phyloP scores from a whole-genome alignment of 805 yeast genomes.

The Diddensiella caesifluorescens region DNA sequence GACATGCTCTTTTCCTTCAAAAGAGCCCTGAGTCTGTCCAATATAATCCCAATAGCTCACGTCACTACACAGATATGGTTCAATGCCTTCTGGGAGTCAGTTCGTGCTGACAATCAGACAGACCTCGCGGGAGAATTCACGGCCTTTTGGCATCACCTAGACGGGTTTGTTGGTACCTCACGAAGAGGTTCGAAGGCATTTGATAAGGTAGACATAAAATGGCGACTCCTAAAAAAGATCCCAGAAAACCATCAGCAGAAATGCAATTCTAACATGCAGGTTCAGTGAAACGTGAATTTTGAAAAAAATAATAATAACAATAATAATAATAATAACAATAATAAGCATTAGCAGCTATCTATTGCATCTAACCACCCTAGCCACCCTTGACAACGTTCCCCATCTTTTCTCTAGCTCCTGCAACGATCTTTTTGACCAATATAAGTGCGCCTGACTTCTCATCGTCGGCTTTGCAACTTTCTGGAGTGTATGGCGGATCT shows the following conservation, averaged over 20 bases:
- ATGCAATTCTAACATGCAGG: neutral
- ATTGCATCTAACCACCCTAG: too few relatives aligned
- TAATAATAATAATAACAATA: too few relatives aligned
- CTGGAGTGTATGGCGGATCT: constrained; percentile 40
- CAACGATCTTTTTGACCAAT: constrained; percentile 45
- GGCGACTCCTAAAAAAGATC: constrained; percentile 25
- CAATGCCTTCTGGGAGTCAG: constrained; percentile 41
- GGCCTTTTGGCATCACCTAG: constrained; percentile 48
- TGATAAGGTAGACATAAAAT: constrained; percentile 42
- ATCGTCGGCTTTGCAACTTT: constrained; percentile 28
- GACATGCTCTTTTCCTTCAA: constrained; percentile 21
- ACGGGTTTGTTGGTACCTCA: constrained; percentile 62
- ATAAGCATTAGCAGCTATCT: too few relatives aligned
- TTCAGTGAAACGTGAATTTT: too few relatives aligned
- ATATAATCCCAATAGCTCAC: constrained; percentile 16
- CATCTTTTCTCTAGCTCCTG: constrained; percentile 44
- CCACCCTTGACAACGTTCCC: constrained; percentile 50
- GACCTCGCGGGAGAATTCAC: constrained; percentile 14
- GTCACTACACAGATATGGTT: constrained; percentile 38
- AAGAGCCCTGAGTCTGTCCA: constrained; percentile 1
- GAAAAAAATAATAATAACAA: too few relatives aligned
- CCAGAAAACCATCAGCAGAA: neutral
- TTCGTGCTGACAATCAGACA: constrained; percentile 3
- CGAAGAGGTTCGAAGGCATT: constrained; percentile 50
- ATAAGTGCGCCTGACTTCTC: constrained; percentile 33